Evolutionary conservation across 2,329 filamentous ascomycete genomes (phyloP), one percentile per base, ranked within the genome.

Genomic region (Stagonosporopsis vannaccii): DNA sequence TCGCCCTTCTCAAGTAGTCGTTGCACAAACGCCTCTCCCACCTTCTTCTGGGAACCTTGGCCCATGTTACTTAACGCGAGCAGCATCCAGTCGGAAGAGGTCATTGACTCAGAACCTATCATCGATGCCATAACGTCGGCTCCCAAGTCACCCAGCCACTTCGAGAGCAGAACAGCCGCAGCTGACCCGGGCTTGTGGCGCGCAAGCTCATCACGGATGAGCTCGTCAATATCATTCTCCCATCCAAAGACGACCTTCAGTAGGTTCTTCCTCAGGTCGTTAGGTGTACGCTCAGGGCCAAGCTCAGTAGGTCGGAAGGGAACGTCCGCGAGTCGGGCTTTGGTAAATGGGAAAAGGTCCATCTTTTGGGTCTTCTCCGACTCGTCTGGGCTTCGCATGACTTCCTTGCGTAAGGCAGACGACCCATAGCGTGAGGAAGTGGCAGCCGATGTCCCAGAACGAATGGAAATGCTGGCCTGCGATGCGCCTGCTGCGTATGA

Each of bases 41-140:
- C 86, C 74, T 96, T 96, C 73, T 96, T 93, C 68, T 96, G 91
- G 1, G 92, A 92, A 33, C 80, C 79, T 35, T 77, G 72, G 0
- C 90, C 92, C 77, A 98, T 96, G 36, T 91, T 90, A 70, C 91
- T 96, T 47, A 99, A 78, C 11, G 95, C 94, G 32, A 99, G 80
- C 56, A 98, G 79, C 92, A 99, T 97, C 95, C 95, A 99, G 76
- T 98, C 95, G 0, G 91, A 91, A 2, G 90, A 92, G 9, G 92
- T 94, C 84, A 95, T 93, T n/a, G 91, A 89, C 63, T 94, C 87
- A 0, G 92, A 90, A 39, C 87, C 80, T 33, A 87, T 79, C 80
- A 89, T 90, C 2, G 90, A 87, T 11, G 87, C 84, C 85, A 97
- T 90, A 36, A 92, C 84, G 67, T 97, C 92, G 0, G 89, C 84